Base-by-base conservation (phyloP, 371 early-diverging fungal genomes). In the Sporodiniella umbellata region DNA sequence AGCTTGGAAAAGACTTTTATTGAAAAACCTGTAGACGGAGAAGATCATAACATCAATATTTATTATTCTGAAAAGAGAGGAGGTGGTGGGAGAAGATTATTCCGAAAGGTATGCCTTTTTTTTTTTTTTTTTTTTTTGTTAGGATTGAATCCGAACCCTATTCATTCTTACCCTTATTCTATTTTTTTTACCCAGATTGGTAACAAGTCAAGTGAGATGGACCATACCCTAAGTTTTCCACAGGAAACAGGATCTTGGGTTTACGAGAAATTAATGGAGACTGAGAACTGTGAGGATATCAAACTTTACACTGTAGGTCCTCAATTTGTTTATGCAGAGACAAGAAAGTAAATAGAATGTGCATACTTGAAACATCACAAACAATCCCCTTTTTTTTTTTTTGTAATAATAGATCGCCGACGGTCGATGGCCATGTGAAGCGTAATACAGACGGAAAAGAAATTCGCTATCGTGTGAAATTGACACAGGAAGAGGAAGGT, bases 391-490 rank as follows among this genome's bases (percentile, higher is more conserved):
- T n/a, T n/a, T n/a, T n/a, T n/a, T n/a, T n/a, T n/a, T n/a, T n/a
- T n/a, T n/a, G n/a, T 14, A 14, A n/a, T 11, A n/a, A 11, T 11
- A 91, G 89, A 63, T 96, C 97, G 8, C 99, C 99, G 2, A 96
- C 95, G 0, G 98, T 98, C 4, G 99, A 99, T 68, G 99, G 99
- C 2, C 80, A 89, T 40, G 99, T 99, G 4, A 83, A 89, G 21
- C 85, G 99, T 33, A 96, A 96, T 68, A 85, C 92, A 23, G 95
- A 94, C 21, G 99, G 99, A 26, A 98, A 98, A 71, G 99, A 99
- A 69, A 87, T 97, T 54, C 87, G 99, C 8, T 93, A 92, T 57
- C 80, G 90, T 23, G 90, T 96, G 0, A 79, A 80, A 45, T 76
- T 99, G 14, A 86, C 85, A 0, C 67, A 75, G 3, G 84, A 86